Evolutionary conservation across 306 rosid species (phyloP).

Genomic region (Adenanthera pavonina): DNA sequence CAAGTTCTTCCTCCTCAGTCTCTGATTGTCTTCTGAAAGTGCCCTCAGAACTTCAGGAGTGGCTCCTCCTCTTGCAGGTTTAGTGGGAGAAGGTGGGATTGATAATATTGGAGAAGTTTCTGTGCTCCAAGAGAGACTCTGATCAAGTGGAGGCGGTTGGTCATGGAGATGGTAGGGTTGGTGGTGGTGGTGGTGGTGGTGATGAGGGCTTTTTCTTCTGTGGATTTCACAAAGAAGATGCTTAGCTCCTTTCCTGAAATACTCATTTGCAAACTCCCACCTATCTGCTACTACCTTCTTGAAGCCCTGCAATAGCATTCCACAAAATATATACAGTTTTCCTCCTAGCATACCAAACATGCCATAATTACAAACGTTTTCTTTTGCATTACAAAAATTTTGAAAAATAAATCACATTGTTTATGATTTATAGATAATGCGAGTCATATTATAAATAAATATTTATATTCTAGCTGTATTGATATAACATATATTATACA

Average conservation of each 20-base stretch:
- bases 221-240: slow-evolving; percentile 70
- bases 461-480: too few relatives aligned
- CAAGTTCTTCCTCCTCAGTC: slow-evolving; percentile 68
- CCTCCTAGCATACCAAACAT: not conserved
- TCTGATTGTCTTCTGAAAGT: slow-evolving; percentile 72
- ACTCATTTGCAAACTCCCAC: slow-evolving; percentile 86
- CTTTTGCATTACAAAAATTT: too few relatives aligned
- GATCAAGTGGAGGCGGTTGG: slow-evolving; percentile 23
- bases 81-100: slow-evolving; percentile 42
- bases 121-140: slow-evolving; percentile 43
- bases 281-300: slow-evolving; percentile 81
- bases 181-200: slow-evolving; percentile 42
- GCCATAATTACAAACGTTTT: too few relatives aligned
- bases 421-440: too few relatives aligned
- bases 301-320: slow-evolving; percentile 58
- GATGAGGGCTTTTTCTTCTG: slow-evolving; percentile 71
- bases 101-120: not conserved
- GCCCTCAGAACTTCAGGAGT: slow-evolving; percentile 52
- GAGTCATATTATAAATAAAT: too few relatives aligned
- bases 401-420: too few relatives aligned
- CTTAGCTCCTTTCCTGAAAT: slow-evolving; percentile 75
- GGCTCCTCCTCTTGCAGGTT: slow-evolving; percentile 17
- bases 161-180: slow-evolving; percentile 14
- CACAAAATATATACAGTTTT: not conserved
- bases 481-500: too few relatives aligned